Percentiles rank a stretch among this genome's conserved stretches.
Evolutionary conservation across 371 early-diverging fungal species (phyloP).

Genomic region (Saksenaea vasiformis): DNA sequence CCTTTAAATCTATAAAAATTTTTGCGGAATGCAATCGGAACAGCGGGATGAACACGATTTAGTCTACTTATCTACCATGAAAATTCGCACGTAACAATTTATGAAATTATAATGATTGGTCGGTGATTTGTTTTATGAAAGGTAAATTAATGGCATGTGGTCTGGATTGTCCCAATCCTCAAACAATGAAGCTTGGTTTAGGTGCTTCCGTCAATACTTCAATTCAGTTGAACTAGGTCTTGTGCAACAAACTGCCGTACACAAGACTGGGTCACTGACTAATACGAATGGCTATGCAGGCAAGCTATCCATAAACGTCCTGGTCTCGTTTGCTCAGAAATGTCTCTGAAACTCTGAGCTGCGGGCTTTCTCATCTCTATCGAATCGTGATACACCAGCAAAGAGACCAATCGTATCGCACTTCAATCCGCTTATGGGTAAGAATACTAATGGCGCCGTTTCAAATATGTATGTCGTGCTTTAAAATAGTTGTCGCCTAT

Average conservation of each 20-base stretch:
- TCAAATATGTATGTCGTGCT: too few relatives aligned
- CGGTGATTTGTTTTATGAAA: not conserved
- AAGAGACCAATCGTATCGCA: constrained; percentile 3
- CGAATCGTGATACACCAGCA: not conserved
- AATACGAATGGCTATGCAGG: constrained; percentile 3
- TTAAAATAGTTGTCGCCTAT: too few relatives aligned
- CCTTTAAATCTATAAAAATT: too few relatives aligned
- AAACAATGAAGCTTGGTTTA: too few relatives aligned
- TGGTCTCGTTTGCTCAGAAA: not conserved
- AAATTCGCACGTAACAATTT: too few relatives aligned
- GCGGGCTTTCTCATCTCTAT: not conserved
- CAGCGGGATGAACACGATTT: not conserved
- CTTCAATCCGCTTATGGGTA: not conserved
- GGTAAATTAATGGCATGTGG: not conserved
- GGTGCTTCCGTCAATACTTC: too few relatives aligned
- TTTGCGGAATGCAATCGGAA: not conserved
- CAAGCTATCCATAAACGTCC: not conserved
- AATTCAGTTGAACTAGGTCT: too few relatives aligned
- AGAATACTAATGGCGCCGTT: too few relatives aligned
- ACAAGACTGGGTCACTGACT: constrained; percentile 2
- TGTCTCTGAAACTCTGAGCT: not conserved
- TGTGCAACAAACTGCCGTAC: not conserved
- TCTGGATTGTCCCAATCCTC: not conserved
- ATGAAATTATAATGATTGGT: not conserved
- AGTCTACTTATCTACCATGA: not conserved